Evolutionary conservation across 495 filamentous ascomycete species (phyloP).

Genomic region (Annulohypoxylon maeteangense): DNA sequence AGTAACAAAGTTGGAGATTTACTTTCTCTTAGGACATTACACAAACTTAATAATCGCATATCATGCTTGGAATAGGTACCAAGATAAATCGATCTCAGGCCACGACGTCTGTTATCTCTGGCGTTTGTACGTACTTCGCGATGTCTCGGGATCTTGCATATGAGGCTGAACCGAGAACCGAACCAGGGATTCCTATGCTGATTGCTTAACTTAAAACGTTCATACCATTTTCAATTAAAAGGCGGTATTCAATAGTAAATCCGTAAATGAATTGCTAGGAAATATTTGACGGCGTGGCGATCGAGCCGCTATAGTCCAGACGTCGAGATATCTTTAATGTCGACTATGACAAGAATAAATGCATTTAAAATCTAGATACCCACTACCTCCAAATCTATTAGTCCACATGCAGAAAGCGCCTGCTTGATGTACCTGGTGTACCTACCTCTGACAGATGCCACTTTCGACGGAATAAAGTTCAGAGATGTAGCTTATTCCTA

Average conservation of each 20-base stretch:
- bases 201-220: neutral
- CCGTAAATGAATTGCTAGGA: neutral
- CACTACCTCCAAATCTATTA: too few species aligned
- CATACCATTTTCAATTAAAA: neutral
- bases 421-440: too few species aligned
- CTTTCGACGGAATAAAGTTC: too few species aligned
- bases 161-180: constrained; percentile 29
- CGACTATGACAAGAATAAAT: neutral
- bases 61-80: neutral
- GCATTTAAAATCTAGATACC: too few species aligned
- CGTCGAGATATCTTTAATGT: neutral
- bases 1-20: neutral
- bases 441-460: too few species aligned
- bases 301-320: neutral
- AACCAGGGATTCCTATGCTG: constrained; percentile 8
- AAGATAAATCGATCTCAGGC: neutral
- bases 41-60: neutral
- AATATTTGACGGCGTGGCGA: neutral
- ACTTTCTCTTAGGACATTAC: neutral
- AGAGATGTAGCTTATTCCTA: too few species aligned
- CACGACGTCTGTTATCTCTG: neutral
- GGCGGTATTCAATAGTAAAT: neutral
- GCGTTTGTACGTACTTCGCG: neutral
- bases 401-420: too few species aligned
- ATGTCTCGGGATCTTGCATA: constrained; percentile 35